Base-by-base conservation (phyloP, 2,329 filamentous ascomycete genomes). In the Hypoxylon sp. region DNA sequence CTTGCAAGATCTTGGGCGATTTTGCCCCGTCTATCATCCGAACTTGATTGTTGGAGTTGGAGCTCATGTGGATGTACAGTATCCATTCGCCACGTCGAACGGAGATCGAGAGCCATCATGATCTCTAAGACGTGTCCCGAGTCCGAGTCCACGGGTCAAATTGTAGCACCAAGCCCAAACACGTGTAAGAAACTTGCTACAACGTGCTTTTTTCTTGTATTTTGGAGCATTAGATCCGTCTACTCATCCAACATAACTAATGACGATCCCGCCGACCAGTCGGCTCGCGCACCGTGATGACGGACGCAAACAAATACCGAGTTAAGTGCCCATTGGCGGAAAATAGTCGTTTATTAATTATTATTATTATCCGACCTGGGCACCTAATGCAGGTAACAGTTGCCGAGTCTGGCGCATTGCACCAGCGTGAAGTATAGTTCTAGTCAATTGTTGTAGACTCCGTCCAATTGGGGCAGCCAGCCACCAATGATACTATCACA, bases 271-370 rank as follows among this genome's bases (percentile, higher is more conserved):
- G 6, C 10, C 39, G 6, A 43, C 19, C 17, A 43, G 6, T 43
- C 17, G 39, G 17, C 22, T 46, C 3, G 22, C 46, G 30, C 13
- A 19, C 24, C 24, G 24, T n/a, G n/a, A n/a, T n/a, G n/a, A n/a
- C n/a, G 19, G 15, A 24, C 24, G 17, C 44, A 10, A 43, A 8
- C 44, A 47, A 64, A 46, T 56, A 17, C 53, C 53, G 32, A 57
- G 52, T 48, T 34, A 34, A 34, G 30, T n/a, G n/a, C 6, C 19
- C 20, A 56, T 49, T 53, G 26, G 28, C 30, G 48, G 43, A 43
- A 44, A 34, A 15, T 51, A 56, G 6, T 32, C 26, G 15, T 60
- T 60, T 34, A 60, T 60, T 34, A 34, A 53, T 52, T 17, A 6
- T 53, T 32, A 53, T 56, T 56, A 48, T 46, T n/a, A n/a, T n/a